These are phyloP conservation scores for Ceratocystis alfenasii DNA, from an alignment of 2,329 filamentous ascomycete genomes.

Conservation along the genomic window DNA sequence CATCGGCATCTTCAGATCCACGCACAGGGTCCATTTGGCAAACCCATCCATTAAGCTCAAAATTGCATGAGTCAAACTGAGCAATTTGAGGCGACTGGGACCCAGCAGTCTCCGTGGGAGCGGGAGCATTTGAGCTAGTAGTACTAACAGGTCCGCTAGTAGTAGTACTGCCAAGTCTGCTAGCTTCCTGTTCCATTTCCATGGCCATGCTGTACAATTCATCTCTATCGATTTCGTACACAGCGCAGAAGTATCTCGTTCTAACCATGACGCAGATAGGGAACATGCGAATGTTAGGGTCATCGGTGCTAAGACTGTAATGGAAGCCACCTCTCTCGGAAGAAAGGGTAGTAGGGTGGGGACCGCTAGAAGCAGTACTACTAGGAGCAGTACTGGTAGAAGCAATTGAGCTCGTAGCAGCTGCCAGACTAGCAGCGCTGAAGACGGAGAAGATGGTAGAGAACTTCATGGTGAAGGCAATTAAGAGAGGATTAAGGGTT, in stretches of 20 bases:
- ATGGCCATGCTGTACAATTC: background rate
- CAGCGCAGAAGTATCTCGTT: too few species aligned
- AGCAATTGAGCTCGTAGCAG: background rate
- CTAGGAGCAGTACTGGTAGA: background rate
- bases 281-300: background rate
- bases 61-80: too few species aligned
- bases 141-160: too few species aligned
- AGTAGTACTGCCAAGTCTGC: too few species aligned
- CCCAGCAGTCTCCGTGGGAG: too few species aligned
- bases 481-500: background rate
- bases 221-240: rapidly evolving
- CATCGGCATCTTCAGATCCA: too few species aligned
- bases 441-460: background rate
- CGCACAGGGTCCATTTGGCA: too few species aligned
- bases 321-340: background rate
- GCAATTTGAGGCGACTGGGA: too few species aligned
- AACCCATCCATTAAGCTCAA: too few species aligned
- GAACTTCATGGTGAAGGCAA: constrained; percentile 9
- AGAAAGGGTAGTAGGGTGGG: background rate
- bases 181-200: rapidly evolving
- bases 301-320: background rate
- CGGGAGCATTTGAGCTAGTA: too few species aligned
- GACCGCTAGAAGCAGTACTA: background rate
- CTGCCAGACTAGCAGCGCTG: background rate
- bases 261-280: background rate